Evolutionary conservation across 805 yeast genomes (phyloP), one percentile per base, ranked within the genome.

Genomic region (Nakazawaea laoshanensis): DNA sequence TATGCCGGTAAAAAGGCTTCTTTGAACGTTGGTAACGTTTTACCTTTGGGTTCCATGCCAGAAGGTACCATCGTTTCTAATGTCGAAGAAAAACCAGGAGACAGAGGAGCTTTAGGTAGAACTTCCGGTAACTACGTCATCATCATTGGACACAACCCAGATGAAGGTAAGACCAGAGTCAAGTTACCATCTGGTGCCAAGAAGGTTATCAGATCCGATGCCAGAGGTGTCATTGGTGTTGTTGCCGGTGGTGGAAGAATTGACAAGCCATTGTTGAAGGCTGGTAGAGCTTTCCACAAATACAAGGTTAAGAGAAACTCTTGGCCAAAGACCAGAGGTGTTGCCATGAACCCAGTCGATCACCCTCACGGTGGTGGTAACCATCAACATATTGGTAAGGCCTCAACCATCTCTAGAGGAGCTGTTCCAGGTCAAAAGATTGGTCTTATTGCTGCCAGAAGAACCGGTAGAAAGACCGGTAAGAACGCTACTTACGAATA

Each of bases 291-390:
- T 52, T 89, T 79, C 95, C 96, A 89, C 88, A 89, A 89, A 78
- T 88, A 82, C 92, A 88, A 71, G 74, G 95, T 88, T 61, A 92
- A 89, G 94, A 81, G 97, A 77, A 87, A 92, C 95, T 86, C 95
- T 52, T 92, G 97, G 97, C 98, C 98, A 74, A 88, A 86, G 84
- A 92, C 97, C 63, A 87, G 97, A 78, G 98, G 97, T 89, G 97
- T 89, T 66, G 98, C 98, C 68, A 89, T 92, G 98, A 89, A 89
- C 77, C 97, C 97, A 70, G 98, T 89, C 68, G 98, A 89, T 69
- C 98, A 89, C 78, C 98, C 98, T 68, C 98, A 89, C 71, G 98
- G 98, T 85, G 97, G 98, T 89, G 98, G 98, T 89, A 88, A 88
- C 95, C 97, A 89, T 74, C 97, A 89, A 78, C 97, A 89, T 71